Conservation (phyloP, 495 filamentous ascomycete species). For the Cercophora sp. region DNA sequence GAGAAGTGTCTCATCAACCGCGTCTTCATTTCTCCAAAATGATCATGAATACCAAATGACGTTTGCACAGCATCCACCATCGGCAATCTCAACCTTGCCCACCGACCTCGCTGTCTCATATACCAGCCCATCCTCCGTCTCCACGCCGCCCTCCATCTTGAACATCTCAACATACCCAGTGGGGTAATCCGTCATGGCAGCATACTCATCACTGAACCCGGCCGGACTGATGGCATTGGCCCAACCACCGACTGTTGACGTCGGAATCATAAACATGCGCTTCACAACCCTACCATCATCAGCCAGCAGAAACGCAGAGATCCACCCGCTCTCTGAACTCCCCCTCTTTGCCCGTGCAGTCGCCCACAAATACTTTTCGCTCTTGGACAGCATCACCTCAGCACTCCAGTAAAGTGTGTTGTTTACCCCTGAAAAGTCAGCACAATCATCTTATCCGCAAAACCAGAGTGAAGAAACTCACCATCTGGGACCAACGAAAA, state of each 20-base stretch:
- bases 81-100: conserved; percentile 27
- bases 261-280: conserved; percentile 29
- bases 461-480: too few relatives aligned
- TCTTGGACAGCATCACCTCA: conserved; percentile 33
- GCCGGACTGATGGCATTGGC: conserved; percentile 33
- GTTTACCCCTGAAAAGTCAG: conserved; percentile 12
- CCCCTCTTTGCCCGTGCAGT: conserved; percentile 26
- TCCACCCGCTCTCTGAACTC: conserved; percentile 22
- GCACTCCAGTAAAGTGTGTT: conserved; percentile 32
- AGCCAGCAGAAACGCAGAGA: conserved; percentile 29
- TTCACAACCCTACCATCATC: conserved; percentile 23
- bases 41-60: conserved; percentile 34
- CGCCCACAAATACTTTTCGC: conserved; percentile 32
- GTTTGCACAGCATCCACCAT: conserved; percentile 37
- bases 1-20: too few relatives aligned
- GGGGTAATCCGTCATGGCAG: conserved; percentile 30
- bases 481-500: conserved; percentile 23
- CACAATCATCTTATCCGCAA: too few relatives aligned
- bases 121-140: conserved; percentile 14
- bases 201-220: conserved; percentile 29
- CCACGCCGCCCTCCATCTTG: conserved; percentile 21
- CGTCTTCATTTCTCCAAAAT: too few relatives aligned
- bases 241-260: conserved; percentile 30
- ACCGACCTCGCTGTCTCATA: conserved; percentile 20
- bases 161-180: conserved; percentile 38